A percentile compares a stretch with the other conserved stretches of the same genome.
Evolutionary conservation across 108 stramenopile species (phyloP).

Genomic region (Skeletonema costatum): DNA sequence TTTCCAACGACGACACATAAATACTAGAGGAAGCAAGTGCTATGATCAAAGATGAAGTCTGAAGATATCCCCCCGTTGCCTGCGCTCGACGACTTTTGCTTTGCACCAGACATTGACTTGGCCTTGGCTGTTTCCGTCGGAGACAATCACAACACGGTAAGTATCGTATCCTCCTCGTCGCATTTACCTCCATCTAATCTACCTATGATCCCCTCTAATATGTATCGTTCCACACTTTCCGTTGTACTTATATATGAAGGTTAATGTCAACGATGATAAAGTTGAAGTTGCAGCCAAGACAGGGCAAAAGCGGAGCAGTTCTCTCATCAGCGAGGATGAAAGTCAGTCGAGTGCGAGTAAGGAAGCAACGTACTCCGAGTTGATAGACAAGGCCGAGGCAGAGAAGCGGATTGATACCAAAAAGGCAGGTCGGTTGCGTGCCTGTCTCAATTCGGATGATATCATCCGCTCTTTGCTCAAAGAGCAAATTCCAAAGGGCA

Average conservation of each 20-base stretch:
- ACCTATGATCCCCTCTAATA: no score
- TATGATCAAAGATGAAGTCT: background rate
- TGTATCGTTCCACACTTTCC: no score
- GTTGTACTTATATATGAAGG: background rate
- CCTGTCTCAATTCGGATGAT: background rate
- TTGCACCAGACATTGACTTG: background rate
- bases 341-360: background rate
- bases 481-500: constrained; percentile 20
- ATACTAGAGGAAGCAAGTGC: no score
- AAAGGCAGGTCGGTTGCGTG: background rate
- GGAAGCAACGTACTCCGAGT: background rate
- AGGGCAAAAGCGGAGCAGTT: background rate
- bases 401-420: background rate
- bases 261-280: background rate
- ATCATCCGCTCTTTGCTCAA: background rate
- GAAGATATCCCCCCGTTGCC: background rate
- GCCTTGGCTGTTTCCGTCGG: background rate
- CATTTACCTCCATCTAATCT: no score
- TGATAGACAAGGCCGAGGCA: background rate
- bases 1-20: no score
- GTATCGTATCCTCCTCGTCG: no score
- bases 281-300: background rate
- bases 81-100: background rate
- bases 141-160: background rate
- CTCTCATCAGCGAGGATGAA: background rate